Evolutionary conservation across 495 filamentous ascomycete genomes (phyloP).

Genomic region (Rhypophila decipiens): DNA sequence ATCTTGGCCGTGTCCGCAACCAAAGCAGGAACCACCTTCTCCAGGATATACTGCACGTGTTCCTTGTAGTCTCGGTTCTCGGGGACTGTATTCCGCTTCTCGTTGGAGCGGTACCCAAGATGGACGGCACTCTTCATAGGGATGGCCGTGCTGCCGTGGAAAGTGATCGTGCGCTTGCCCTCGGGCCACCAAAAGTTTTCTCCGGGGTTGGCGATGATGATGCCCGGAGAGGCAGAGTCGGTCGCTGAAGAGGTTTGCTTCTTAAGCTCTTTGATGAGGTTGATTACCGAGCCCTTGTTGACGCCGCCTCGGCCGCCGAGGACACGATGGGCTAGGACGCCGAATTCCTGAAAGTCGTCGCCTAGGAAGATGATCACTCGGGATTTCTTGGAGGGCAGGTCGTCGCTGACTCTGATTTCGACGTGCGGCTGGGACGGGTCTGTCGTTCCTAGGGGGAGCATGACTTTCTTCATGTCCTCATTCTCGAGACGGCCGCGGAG

Average conservation of each 20-base stretch:
- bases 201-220: conserved; percentile 69
- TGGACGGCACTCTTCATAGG: conserved; percentile 53
- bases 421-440: conserved; percentile 48
- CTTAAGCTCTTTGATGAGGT: conserved; percentile 50
- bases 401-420: conserved; percentile 57
- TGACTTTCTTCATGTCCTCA: conserved; percentile 48
- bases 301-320: conserved; percentile 53
- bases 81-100: conserved; percentile 49
- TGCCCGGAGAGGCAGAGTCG: conserved; percentile 31
- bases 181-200: conserved; percentile 63
- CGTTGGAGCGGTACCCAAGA: conserved; percentile 27
- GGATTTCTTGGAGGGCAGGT: conserved; percentile 45
- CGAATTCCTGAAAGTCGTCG: conserved; percentile 63
- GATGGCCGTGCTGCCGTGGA: conserved; percentile 42
- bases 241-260: conserved; percentile 20
- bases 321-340: conserved; percentile 64
- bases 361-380: conserved; percentile 72
- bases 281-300: conserved; percentile 57
- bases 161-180: conserved; percentile 48
- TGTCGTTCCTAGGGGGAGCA: conserved; percentile 50
- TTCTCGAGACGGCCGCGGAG: conserved; percentile 54
- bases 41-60: conserved; percentile 61
- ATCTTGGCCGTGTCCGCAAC: conserved; percentile 43
- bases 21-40: conserved; percentile 46
- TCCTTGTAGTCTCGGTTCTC: conserved; percentile 42